Percentiles rank a stretch among this genome's conserved stretches.
Conservation (phyloP, 2,329 filamentous ascomycete species). For the Stromatinia cepivora region DNA sequence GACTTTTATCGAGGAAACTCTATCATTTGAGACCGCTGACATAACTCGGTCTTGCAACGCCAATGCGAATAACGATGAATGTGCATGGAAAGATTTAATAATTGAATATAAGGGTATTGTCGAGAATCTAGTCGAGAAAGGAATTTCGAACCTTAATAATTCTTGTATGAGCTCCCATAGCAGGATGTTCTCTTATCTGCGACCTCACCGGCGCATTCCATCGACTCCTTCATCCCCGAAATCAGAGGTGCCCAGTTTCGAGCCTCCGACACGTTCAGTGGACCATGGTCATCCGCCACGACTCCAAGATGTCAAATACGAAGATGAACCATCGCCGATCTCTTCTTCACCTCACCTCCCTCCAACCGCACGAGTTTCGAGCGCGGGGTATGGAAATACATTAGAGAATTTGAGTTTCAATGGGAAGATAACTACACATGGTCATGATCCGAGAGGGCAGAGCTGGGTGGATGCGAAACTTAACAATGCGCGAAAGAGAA, state of each 20-base stretch:
- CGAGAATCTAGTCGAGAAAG: background rate
- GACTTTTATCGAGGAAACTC: background rate
- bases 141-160: background rate
- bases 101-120: background rate
- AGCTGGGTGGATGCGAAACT: constrained; percentile 15
- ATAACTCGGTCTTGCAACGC: background rate
- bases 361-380: constrained; percentile 44
- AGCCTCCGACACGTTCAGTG: constrained; percentile 31
- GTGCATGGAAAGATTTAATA: background rate
- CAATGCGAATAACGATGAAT: constrained; percentile 8
- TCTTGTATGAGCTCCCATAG: constrained; percentile 7
- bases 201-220: constrained; percentile 40
- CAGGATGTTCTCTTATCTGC: constrained; percentile 42
- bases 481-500: constrained; percentile 25
- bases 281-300: constrained; percentile 38
- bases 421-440: constrained; percentile 9
- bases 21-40: background rate
- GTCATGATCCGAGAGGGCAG: constrained; percentile 25
- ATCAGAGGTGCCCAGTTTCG: constrained; percentile 35
- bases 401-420: constrained; percentile 21
- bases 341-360: constrained; percentile 51
- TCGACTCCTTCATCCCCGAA: constrained; percentile 40
- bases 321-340: constrained; percentile 33
- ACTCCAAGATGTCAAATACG: constrained; percentile 30
- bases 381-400: constrained; percentile 28